Evolutionary conservation across 2,329 filamentous ascomycete species (phyloP).

Genomic region (Xylariaceae sp.): DNA sequence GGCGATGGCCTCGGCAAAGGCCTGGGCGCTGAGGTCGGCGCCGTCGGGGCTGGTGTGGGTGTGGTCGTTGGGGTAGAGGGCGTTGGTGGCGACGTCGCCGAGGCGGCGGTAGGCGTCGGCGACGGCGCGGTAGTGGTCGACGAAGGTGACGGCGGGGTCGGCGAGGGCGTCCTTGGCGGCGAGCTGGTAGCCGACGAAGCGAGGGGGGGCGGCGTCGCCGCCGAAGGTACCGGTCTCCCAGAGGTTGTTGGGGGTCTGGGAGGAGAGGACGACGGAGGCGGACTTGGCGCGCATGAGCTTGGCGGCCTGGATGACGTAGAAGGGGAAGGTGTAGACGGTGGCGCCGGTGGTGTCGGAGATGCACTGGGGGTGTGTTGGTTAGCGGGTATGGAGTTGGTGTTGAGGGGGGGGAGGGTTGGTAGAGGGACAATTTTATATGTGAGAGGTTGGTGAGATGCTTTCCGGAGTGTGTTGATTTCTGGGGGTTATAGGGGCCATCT

Average conservation of each 20-base stretch:
- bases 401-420: slow-evolving; percentile 20
- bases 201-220: slow-evolving; percentile 15
- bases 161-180: too few species aligned
- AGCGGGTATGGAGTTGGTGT: too few species aligned
- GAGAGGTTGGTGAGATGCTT: too few species aligned
- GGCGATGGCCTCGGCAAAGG: slow-evolving; percentile 50
- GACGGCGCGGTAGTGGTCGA: slow-evolving; percentile 54
- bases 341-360: slow-evolving; percentile 27
- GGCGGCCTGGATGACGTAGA: slow-evolving; percentile 23
- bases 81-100: slow-evolving; percentile 42
- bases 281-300: slow-evolving; percentile 44
- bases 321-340: slow-evolving; percentile 27
- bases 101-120: slow-evolving; percentile 44
- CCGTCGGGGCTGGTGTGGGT: slow-evolving; percentile 55
- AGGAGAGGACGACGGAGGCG: slow-evolving; percentile 55
- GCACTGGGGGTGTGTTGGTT: slow-evolving; percentile 27
- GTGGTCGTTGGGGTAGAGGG: slow-evolving; percentile 54
- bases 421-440: too few species aligned
- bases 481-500: too few species aligned
- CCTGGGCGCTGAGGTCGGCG: slow-evolving; percentile 46
- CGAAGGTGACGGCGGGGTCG: slow-evolving; percentile 48
- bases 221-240: slow-evolving; percentile 52
- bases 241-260: slow-evolving; percentile 57
- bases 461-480: too few species aligned
- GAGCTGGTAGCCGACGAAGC: slow-evolving; percentile 1